These are phyloP conservation scores for Paraphaeosphaeria minitans DNA, from an alignment of 2,329 filamentous ascomycete genomes.

Conservation along the genomic window DNA sequence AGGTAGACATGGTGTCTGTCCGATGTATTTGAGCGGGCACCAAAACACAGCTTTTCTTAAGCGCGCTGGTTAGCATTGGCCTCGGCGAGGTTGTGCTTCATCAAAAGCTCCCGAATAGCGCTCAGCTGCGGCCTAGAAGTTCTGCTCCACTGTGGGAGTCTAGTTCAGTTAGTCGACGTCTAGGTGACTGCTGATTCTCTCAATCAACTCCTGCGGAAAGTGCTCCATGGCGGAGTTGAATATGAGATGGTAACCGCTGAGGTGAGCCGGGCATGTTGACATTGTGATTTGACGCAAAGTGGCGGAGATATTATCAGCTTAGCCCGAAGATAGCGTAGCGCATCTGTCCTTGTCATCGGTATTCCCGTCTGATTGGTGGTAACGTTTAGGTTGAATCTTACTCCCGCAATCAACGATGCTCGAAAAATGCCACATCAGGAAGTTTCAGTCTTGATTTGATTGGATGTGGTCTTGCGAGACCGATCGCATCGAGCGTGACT, in stretches of 20 bases:
- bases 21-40: not conserved
- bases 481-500: too few species aligned
- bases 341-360: too few species aligned
- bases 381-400: not conserved
- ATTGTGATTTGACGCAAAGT: not conserved
- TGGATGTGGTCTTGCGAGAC: not conserved
- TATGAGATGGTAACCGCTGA: not conserved
- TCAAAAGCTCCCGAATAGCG: not conserved
- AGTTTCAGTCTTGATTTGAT: not conserved
- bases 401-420: not conserved
- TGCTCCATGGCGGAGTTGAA: slow-evolving; percentile 1
- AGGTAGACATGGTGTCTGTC: not conserved
- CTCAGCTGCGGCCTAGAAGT: slow-evolving; percentile 6
- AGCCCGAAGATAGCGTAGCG: not conserved
- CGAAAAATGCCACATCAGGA: not conserved
- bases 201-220: slow-evolving; percentile 8
- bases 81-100: not conserved
- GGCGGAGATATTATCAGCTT: not conserved
- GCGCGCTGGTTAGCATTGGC: not conserved
- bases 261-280: not conserved
- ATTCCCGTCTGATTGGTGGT: not conserved
- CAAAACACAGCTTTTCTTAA: not conserved
- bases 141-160: slow-evolving; percentile 2
- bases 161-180: not conserved
- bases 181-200: slow-evolving; percentile 3